Evolutionary conservation across 2,329 filamentous ascomycete species (phyloP), one percentile per base, ranked within the genome.

Genomic region (Chalara sp.): DNA sequence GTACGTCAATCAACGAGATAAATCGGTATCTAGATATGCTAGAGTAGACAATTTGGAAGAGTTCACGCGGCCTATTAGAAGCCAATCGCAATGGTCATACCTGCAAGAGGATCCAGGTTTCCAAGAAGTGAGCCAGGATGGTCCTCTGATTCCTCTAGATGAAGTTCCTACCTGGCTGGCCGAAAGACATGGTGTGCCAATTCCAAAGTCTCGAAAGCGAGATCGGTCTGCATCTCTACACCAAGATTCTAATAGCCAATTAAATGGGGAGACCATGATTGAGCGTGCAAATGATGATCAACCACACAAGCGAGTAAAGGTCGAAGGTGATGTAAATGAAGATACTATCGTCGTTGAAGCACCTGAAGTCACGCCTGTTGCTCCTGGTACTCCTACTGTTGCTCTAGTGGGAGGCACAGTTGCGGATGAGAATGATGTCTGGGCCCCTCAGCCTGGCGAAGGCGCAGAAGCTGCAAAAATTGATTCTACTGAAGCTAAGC

Each of bases 101-200:
- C 50, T 73, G 46, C 67, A 71, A 53, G 60, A 68, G 33, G 74
- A 78, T 56, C 74, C 74, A 2, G 68, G 67, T 3, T 76, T 77
- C 55, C 46, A 57, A n/a, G 59, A 63, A 28, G 42, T 53, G 6
- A 48, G 53, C 6, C 13, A 51, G 28, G 52, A 59, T 29, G 55
- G 54, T 13, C 50, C 49, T 6, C 48, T 61, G 6, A 60, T 67
- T 46, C 56, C 63, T 8, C 46, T 65, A 3, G 47, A 59, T 21
- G 52, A 61, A 12, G 43, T 65, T 44, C 49, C 44, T 32, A 45
- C 35, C 12, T 63, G 59, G 62, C 61, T 58, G 47, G 50, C 53
- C 46, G 53, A 45, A 31, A 55, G 57, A 33, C 56, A 62, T 47
- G 50, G 50, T 11, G 44, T 32, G 33, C 33, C 42, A 41, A 32